These are phyloP conservation scores for Rubroboletus satanas DNA, from an alignment of 768 basidiomycete genomes.

Conservation along the genomic window DNA sequence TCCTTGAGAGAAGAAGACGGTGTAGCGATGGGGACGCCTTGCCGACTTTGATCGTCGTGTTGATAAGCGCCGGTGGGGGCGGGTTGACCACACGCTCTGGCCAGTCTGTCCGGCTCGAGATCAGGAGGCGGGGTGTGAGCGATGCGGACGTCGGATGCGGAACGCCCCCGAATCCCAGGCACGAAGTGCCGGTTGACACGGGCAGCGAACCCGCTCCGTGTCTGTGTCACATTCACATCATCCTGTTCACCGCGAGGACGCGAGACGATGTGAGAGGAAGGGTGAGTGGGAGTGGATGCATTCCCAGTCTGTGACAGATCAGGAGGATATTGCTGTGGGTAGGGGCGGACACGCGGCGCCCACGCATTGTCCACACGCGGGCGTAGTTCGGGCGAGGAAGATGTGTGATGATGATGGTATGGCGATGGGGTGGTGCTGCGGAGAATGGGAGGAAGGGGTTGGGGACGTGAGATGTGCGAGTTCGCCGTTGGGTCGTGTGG, in stretches of 20 bases:
- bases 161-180: constrained; percentile 17
- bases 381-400: constrained; percentile 23
- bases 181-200: constrained; percentile 10
- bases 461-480: not conserved
- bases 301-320: constrained; percentile 8
- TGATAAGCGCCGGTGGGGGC: constrained; percentile 6
- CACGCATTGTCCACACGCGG: constrained; percentile 20
- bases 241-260: constrained; percentile 15
- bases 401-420: constrained; percentile 20
- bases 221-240: not conserved
- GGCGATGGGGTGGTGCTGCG: constrained; percentile 9
- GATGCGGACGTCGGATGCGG: constrained; percentile 23
- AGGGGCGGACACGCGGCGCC: constrained; percentile 22
- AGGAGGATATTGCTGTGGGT: constrained; percentile 4
- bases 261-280: constrained; percentile 11
- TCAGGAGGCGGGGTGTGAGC: constrained; percentile 23
- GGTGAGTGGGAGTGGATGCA: not conserved
- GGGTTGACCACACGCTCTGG: constrained; percentile 27
- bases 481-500: constrained; percentile 3
- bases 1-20: constrained; percentile 1
- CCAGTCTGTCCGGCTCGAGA: constrained; percentile 28
- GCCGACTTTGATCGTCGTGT: constrained; percentile 3
- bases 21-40: not conserved
- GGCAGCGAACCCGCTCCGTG: constrained; percentile 15
- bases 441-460: constrained; percentile 3